Evolutionary conservation across 441 rosid genomes (phyloP), one percentile per base, ranked within the genome.

Genomic region (Hypseocharis bilobata): DNA sequence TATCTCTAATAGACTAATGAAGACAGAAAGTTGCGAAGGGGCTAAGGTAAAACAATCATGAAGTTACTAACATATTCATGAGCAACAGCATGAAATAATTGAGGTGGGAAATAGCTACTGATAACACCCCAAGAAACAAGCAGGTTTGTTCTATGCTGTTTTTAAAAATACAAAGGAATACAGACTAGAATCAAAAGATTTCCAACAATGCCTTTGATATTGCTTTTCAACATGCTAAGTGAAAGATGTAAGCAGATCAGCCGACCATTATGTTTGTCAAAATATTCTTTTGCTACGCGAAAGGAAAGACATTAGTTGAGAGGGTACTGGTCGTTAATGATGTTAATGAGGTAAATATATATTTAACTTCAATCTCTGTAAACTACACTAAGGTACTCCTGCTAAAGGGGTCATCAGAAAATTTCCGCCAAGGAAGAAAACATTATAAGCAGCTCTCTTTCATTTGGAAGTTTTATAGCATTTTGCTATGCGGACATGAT

Each of bases 361-460:
- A 52, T 52, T 52, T 52, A 52, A 23, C 23, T 20, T 6, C 28
- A 52, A 6, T 27, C 27, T 51, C 27, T 22, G 11, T 51, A 22
- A 51, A 11, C 56, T 6, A 51, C 14, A 2, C 42, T 20, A 42
- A 42, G 47, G 47, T 51, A 6, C 25, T 20, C 28, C 4, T 3
- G 23, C 28, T 52, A 52, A 23, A 23, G 56, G 56, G 27, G 16
- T 10, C 27, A 10, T 22, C 10, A 52, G 28, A 52, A 20, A 52
- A 52, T 23, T 22, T 52, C n/a, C n/a, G 57, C 27, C 27, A 52
- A 52, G 57, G 22, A 52, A 52, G 57, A 11, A 52, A 52, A 36
- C 7, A 4, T 14, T 23, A 52, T 52, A 52, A 52, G 11, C 57
- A 52, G 57, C 57, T 20, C 57, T 52, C 14, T n/a, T 22, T 52